Evolutionary conservation across 495 filamentous ascomycete genomes (phyloP).

Genomic region (Cenococcum geophilum): DNA sequence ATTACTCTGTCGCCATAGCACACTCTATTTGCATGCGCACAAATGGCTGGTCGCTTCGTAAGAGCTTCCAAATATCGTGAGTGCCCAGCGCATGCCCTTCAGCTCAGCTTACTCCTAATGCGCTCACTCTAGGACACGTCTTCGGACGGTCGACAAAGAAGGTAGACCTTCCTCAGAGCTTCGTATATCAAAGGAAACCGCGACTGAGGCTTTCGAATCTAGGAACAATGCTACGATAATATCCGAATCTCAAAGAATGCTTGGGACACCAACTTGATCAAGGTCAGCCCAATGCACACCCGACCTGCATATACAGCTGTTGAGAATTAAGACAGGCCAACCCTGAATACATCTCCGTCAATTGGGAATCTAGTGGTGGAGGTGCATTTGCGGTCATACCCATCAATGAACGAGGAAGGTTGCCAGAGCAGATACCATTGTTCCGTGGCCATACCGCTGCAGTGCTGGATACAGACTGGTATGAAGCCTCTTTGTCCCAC

Average conservation of each 20-base stretch:
- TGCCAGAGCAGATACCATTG: conserved; percentile 88
- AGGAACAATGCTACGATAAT: conserved; percentile 96
- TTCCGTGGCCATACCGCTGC: conserved; percentile 94
- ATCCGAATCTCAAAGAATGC: conserved; percentile 91
- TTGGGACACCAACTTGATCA: conserved; percentile 97
- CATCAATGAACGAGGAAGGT: conserved; percentile 74
- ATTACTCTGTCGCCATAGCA: too few species aligned
- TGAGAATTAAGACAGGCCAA: conserved; percentile 59
- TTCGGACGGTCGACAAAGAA: conserved; percentile 91
- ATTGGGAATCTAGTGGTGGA: conserved; percentile 96
- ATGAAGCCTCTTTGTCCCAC: conserved; percentile 30
- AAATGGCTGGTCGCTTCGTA: conserved; percentile 95
- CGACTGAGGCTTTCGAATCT: conserved; percentile 11
- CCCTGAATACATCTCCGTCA: conserved; percentile 91
- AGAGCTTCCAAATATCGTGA: conserved; percentile 97
- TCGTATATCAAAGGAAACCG: not conserved
- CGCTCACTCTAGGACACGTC: conserved; percentile 70
- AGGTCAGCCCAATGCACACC: conserved; percentile 50
- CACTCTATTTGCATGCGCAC: conserved; percentile 1
- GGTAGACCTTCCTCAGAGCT: conserved; percentile 36
- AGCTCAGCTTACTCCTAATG: conserved; percentile 36
- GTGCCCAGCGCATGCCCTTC: conserved; percentile 41
- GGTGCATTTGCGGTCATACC: conserved; percentile 97
- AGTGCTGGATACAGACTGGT: conserved; percentile 98
- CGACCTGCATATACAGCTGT: not conserved